These are phyloP conservation scores for Avena atlantica DNA, from an alignment of 176 grass and related monocot genomes.

Conservation along the genomic window DNA sequence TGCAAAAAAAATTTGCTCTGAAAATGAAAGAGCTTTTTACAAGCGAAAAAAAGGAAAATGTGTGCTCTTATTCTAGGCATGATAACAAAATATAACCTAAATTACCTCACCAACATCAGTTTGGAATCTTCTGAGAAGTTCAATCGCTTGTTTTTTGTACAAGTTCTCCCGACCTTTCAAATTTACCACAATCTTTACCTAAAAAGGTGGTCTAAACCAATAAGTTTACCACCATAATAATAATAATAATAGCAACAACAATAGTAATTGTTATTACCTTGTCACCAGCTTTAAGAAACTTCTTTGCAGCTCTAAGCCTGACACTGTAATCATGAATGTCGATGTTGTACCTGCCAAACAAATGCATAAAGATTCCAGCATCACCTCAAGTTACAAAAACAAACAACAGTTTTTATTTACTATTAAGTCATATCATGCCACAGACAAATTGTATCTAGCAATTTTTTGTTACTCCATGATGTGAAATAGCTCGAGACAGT, in stretches of 20 bases:
- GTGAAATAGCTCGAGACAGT: background rate
- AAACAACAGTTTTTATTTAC: background rate
- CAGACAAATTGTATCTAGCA: conserved; percentile 3
- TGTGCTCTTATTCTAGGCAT: background rate
- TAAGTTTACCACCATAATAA: conserved; percentile 25
- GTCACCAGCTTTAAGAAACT: conserved; percentile 94
- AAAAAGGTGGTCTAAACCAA: conserved; percentile 36
- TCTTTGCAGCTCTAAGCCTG: conserved; percentile 78
- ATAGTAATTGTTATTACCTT: conserved; percentile 57
- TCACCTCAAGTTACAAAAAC: background rate
- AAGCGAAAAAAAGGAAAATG: background rate
- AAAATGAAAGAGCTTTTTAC: background rate
- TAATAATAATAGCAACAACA: background rate
- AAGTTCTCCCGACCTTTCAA: conserved; percentile 88
- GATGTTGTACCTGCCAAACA: conserved; percentile 81
- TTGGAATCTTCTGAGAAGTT: conserved; percentile 85
- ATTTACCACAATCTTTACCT: conserved; percentile 94
- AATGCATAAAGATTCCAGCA: conserved; percentile 21
- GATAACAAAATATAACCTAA: conserved; percentile 12
- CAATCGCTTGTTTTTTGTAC: conserved; percentile 86
- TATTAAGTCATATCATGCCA: conserved; percentile 24
- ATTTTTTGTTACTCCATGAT: background rate
- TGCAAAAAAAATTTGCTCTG: conserved; percentile 5
- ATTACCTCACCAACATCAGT: conserved; percentile 91
- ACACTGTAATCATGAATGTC: conserved; percentile 90